phyloP scores from a whole-genome alignment of 192 early-diverging fungal species.

The Geranomyces michiganensis region DNA sequence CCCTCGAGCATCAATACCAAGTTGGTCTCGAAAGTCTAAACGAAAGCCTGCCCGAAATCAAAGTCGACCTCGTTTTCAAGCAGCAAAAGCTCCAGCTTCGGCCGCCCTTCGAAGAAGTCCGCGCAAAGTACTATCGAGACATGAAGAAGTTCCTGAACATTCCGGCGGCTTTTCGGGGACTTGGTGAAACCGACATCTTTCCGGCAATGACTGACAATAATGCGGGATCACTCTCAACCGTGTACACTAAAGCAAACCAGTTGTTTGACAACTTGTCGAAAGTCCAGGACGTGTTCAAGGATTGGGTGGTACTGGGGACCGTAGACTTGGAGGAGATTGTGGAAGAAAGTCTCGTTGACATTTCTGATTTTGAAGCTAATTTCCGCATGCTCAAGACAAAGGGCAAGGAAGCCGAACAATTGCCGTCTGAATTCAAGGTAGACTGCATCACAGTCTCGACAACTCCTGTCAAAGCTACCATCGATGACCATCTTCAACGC shows the following conservation, averaged over 20 bases:
- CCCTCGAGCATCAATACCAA: constrained; percentile 56
- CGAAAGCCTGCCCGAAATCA: constrained; percentile 56
- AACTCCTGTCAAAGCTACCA: constrained; percentile 57
- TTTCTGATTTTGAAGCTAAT: constrained; percentile 56
- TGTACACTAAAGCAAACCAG: constrained; percentile 55
- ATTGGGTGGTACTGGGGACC: constrained; percentile 60
- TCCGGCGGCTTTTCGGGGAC: constrained; percentile 50
- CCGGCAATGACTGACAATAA: constrained; percentile 52
- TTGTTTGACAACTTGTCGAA: constrained; percentile 56
- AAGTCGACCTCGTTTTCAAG: constrained; percentile 59
- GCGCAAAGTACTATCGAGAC: constrained; percentile 67
- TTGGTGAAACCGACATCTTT: constrained; percentile 51
- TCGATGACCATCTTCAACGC: constrained; percentile 63
- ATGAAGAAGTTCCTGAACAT: constrained; percentile 66
- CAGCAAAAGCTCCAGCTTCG: constrained; percentile 57
- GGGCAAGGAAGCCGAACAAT: constrained; percentile 61
- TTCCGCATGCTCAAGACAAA: constrained; percentile 58
- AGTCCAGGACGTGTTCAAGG: constrained; percentile 56
- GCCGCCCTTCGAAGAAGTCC: constrained; percentile 61
- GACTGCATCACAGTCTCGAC: constrained; percentile 61
- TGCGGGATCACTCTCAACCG: constrained; percentile 41
- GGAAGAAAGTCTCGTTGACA: constrained; percentile 45
- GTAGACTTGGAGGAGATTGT: constrained; percentile 56
- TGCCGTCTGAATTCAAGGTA: constrained; percentile 50
- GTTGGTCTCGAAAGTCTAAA: constrained; percentile 53